Evolutionary conservation across 2,329 filamentous ascomycete genomes (phyloP).

Genomic region (Microsporum canis): DNA sequence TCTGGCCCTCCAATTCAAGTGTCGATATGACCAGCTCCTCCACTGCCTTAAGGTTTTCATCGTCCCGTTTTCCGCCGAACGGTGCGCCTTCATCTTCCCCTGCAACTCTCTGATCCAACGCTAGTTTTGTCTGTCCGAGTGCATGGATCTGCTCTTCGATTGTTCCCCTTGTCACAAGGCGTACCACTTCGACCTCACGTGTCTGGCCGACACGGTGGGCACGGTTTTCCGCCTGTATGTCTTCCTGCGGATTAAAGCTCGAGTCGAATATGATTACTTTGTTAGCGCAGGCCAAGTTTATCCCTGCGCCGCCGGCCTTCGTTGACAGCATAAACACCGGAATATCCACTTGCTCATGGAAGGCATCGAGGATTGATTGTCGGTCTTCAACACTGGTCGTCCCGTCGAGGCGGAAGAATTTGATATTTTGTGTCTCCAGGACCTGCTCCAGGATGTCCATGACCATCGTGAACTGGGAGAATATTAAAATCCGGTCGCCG

Average conservation of each 20-base stretch:
- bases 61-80: slow-evolving; percentile 32
- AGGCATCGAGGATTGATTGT: slow-evolving; percentile 79
- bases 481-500: slow-evolving; percentile 79
- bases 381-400: slow-evolving; percentile 69
- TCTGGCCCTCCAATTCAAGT: background rate
- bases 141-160: slow-evolving; percentile 91
- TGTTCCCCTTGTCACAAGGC: slow-evolving; percentile 67
- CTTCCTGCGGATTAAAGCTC: slow-evolving; percentile 95
- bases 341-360: slow-evolving; percentile 63
- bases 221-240: slow-evolving; percentile 95
- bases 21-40: slow-evolving; percentile 40
- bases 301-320: slow-evolving; percentile 88
- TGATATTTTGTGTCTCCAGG: slow-evolving; percentile 58
- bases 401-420: slow-evolving; percentile 79
- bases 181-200: slow-evolving; percentile 77
- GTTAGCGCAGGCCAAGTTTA: slow-evolving; percentile 91
- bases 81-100: slow-evolving; percentile 46
- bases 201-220: slow-evolving; percentile 91
- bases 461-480: slow-evolving; percentile 85
- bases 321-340: slow-evolving; percentile 89
- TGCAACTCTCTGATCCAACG: slow-evolving; percentile 65
- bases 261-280: slow-evolving; percentile 97
- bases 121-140: slow-evolving; percentile 83
- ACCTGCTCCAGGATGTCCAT: slow-evolving; percentile 84
- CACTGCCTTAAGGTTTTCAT: slow-evolving; percentile 39